Base-by-base conservation (phyloP, 257 asterid species). In the Asclepias syriaca region DNA sequence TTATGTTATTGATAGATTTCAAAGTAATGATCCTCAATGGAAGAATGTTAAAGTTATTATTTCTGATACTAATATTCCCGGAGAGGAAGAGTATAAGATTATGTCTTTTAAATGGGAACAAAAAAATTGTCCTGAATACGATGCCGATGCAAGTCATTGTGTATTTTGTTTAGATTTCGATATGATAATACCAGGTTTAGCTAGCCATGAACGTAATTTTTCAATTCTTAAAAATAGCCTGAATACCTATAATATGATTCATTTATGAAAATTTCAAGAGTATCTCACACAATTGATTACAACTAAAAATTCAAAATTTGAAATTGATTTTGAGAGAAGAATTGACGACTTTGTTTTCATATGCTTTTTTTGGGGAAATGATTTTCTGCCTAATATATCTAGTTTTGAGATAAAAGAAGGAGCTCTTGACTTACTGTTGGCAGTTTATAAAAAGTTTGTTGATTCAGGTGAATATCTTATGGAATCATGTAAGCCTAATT, bases 381-480 rank as follows among this genome's bases (percentile, higher is more conserved):
- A 93, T 78, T 93, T 91, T 74, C 83, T 91, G 87, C 98, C 98
- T 8, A 96, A 89, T 78, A 91, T 93, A 96, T 96, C 97, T 54
- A 93, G 96, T 18, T 92, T 91, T 54, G 96, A 91, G 87, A 89
- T 91, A 51, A 90, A 96, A 39, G 97, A 94, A 96, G 97, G 98
- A 76, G 98, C 98, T 59, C 87, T 93, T 74, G 89, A 93, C 84
- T 84, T 91, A 84, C 83, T 93, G 61, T 78, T 91, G 84, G 91
- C 96, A 66, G 92, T 91, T 66, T 91, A 91, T 75, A 93, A 90
- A 78, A 91, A 91, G 78, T 80, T 93, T 61, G 78, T 79, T 82
- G 82, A 69, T 70, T 48, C 85, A 83, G 97, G 91, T 69, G 95
- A 94, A 55, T 91, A 89, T 81, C 72, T 91, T 81, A 87, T 96